Base-by-base conservation (phyloP, 2,329 filamentous ascomycete species). In the Penicillium hesseltinei region DNA sequence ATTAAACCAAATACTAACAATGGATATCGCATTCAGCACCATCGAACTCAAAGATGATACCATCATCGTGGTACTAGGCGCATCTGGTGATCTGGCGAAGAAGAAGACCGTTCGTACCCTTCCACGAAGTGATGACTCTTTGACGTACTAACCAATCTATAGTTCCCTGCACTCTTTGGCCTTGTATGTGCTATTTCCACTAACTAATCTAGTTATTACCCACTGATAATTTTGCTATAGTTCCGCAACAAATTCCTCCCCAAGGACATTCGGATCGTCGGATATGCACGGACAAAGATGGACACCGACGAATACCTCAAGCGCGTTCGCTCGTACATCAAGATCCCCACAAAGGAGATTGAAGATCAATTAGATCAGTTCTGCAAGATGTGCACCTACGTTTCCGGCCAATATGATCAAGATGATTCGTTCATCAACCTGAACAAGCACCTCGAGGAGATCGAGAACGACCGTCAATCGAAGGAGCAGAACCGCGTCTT, bases 241-340 rank as follows among this genome's bases (percentile, higher is more conserved):
- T 96, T 93, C 82, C 91, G 94, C 75, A 99, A 99, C 82, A 93
- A 97, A 79, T 99, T 97, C 82, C 90, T 99, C 51, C 94, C 79
- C 70, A 96, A 96, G 80, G 92, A 95, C 78, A 92, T 96, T 79
- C 90, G 88, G 78, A 97, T 99, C 75, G 87, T 99, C 71, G 94
- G 94, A 82, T 99, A 99, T 91, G 94, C 94, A 70, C 88, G 94
- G 75, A 99, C 94, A 69, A 97, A 97, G 84, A 99, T 99, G 94
- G 92, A 97, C 80, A 92, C 93, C 72, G 88, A 91, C 64, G 94
- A 99, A 78, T 97, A 90, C 81, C 84, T 97, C 74, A 90, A 88
- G 80, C 87, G 94, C 67, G 92, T 99, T 78, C 93, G 90, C 80
- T 96, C 92, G 60, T 95, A 97, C 81, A 99, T 99, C 82, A 97